These are phyloP conservation scores for Amorphotheca resinae DNA, from an alignment of 495 filamentous ascomycete species.

Conservation along the genomic window DNA sequence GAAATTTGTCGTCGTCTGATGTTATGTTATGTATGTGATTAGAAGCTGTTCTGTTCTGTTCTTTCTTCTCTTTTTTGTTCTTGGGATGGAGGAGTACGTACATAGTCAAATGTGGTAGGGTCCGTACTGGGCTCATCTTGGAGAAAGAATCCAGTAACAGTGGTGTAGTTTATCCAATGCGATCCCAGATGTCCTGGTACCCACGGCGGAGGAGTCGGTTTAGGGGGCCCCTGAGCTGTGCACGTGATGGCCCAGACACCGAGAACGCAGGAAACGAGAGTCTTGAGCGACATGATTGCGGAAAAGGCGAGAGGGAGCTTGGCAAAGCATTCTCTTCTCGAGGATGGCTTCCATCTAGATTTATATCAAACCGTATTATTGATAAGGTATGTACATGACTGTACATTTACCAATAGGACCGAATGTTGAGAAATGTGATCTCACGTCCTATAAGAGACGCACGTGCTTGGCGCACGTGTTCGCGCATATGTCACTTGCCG, in stretches of 20 bases:
- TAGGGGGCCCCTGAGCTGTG: not conserved
- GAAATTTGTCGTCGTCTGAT: conserved; percentile 50
- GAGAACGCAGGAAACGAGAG: not conserved
- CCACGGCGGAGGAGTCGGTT: not conserved
- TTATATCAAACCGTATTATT: too few species aligned
- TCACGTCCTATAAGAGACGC: too few species aligned
- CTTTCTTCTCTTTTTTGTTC: not conserved
- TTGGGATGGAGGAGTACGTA: not conserved
- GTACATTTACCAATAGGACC: too few species aligned
- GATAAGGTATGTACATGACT: too few species aligned
- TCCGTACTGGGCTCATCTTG: conserved; percentile 42
- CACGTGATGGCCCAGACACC: not conserved
- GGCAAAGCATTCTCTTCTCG: too few species aligned
- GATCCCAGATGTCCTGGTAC: not conserved
- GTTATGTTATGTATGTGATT: not conserved
- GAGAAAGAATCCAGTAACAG: conserved; percentile 54
- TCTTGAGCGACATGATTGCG: not conserved
- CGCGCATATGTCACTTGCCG: too few species aligned
- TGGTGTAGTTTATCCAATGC: too few species aligned
- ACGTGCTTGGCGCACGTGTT: too few species aligned
- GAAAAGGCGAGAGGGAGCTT: not conserved
- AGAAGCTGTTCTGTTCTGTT: too few species aligned
- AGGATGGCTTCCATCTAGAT: too few species aligned
- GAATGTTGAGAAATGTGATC: too few species aligned
- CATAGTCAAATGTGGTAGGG: not conserved